Evolutionary conservation across 768 basidiomycete genomes (phyloP).

Genomic region (Suillus subluteus): DNA sequence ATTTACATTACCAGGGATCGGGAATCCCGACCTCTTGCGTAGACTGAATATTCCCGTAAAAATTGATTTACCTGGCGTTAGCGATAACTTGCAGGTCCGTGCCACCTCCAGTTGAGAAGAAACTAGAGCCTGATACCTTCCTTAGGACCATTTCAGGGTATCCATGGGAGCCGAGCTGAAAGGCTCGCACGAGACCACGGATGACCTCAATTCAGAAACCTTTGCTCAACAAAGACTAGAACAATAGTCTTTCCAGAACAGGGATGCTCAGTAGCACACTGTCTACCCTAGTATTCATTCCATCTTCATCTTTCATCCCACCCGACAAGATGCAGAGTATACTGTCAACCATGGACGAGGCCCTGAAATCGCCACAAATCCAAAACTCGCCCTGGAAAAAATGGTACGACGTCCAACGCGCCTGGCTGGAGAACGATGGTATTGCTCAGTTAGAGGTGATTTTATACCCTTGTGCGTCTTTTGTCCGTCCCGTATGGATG

Average conservation of each 20-base stretch:
- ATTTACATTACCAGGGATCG: constrained; percentile 15
- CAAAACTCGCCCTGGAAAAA: constrained; percentile 18
- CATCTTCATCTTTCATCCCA: constrained; percentile 17
- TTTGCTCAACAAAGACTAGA: constrained; percentile 15
- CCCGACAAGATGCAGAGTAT: constrained; percentile 18
- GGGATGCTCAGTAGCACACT: constrained; percentile 22
- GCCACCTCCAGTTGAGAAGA: background rate
- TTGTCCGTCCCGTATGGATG: background rate
- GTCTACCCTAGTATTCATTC: constrained; percentile 19
- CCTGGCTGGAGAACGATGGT: constrained; percentile 22
- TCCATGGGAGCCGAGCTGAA: constrained; percentile 20
- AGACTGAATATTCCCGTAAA: constrained; percentile 27
- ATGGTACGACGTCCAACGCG: constrained; percentile 19
- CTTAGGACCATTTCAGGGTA: constrained; percentile 20
- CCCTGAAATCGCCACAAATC: constrained; percentile 15
- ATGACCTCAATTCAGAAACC: constrained; percentile 18
- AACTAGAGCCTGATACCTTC: background rate
- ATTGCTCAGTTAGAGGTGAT: constrained; percentile 21
- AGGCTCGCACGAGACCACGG: constrained; percentile 15
- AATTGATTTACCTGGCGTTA: constrained; percentile 39
- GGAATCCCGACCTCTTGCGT: constrained; percentile 16
- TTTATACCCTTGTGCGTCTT: constrained; percentile 22
- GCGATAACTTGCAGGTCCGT: constrained; percentile 37
- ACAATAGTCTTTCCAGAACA: constrained; percentile 17
- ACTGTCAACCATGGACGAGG: constrained; percentile 13